phyloP scores from a whole-genome alignment of 352 stramenopile species.

The Peronosclerospora sorghi region DNA sequence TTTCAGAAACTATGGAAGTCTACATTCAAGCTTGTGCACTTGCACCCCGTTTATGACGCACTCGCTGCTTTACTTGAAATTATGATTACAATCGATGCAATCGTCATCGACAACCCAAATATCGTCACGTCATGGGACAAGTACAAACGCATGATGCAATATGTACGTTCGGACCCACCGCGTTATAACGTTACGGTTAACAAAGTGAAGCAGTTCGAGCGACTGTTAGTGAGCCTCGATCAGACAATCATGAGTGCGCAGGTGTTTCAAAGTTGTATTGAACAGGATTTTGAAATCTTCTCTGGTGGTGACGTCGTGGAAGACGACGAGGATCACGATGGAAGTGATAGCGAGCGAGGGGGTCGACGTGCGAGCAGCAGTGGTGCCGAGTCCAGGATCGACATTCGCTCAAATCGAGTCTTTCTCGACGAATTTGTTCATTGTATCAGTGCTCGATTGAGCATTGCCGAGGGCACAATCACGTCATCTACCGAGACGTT shows the following conservation, averaged over 20 bases:
- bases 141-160: constrained; percentile 89
- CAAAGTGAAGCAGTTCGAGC: constrained; percentile 79
- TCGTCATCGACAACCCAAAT: constrained; percentile 81
- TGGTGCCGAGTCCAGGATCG: constrained; percentile 60
- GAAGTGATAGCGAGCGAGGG: constrained; percentile 39
- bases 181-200: constrained; percentile 78
- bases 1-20: constrained; percentile 84
- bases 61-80: constrained; percentile 70
- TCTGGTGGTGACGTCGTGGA: constrained; percentile 44
- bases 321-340: constrained; percentile 48
- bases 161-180: constrained; percentile 67
- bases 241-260: constrained; percentile 83
- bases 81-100: constrained; percentile 85
- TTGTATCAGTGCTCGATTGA: constrained; percentile 63
- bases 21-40: constrained; percentile 79
- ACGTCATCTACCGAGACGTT: constrained; percentile 83
- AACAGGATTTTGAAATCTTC: constrained; percentile 84
- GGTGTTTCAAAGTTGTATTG: constrained; percentile 81
- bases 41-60: constrained; percentile 71
- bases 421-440: constrained; percentile 84
- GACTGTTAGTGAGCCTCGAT: constrained; percentile 77
- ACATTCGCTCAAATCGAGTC: constrained; percentile 73
- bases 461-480: constrained; percentile 54
- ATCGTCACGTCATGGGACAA: constrained; percentile 83
- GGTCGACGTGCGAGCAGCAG: constrained; percentile 39